These are phyloP conservation scores for Rhynchospora breviuscula DNA, from an alignment of 176 grass and related monocot genomes.

Conservation along the genomic window DNA sequence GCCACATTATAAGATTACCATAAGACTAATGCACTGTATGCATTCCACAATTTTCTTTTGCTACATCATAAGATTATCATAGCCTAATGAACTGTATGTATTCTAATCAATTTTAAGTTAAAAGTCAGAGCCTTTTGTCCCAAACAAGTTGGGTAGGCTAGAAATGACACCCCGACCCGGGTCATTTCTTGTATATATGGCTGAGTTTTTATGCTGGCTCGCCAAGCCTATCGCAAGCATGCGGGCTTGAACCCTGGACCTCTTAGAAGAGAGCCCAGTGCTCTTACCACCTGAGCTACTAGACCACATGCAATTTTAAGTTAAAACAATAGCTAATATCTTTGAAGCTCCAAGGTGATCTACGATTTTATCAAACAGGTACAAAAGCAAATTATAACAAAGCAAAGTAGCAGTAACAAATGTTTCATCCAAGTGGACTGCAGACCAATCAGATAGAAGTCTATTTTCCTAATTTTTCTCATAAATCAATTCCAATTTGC, in stretches of 20 bases:
- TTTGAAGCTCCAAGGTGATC: not conserved
- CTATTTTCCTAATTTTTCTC: not conserved
- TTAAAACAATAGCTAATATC: not conserved
- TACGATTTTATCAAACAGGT: not conserved
- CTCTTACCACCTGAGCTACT: too few relatives aligned
- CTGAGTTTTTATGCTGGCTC: too few relatives aligned
- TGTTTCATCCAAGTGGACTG: not conserved
- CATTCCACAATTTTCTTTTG: not conserved
- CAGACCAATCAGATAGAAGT: not conserved
- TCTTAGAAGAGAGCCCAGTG: too few relatives aligned
- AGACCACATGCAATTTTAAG: not conserved
- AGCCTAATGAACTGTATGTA: not conserved
- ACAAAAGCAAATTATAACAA: not conserved
- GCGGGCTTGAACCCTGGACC: too few relatives aligned
- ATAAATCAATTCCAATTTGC: not conserved
- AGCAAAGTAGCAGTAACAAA: not conserved
- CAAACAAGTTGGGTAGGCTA: too few relatives aligned
- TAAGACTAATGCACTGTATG: not conserved
- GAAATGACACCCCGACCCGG: too few relatives aligned
- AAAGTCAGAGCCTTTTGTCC: too few relatives aligned
- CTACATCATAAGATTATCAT: not conserved
- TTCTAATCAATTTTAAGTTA: too few relatives aligned
- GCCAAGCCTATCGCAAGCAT: too few relatives aligned
- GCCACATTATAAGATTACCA: not conserved
- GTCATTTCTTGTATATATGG: too few relatives aligned